A percentile compares a stretch with the other conserved stretches of the same genome.
Conservation (phyloP, 148 eudicot genomes). For the Amaranthus hypochondriacus region DNA sequence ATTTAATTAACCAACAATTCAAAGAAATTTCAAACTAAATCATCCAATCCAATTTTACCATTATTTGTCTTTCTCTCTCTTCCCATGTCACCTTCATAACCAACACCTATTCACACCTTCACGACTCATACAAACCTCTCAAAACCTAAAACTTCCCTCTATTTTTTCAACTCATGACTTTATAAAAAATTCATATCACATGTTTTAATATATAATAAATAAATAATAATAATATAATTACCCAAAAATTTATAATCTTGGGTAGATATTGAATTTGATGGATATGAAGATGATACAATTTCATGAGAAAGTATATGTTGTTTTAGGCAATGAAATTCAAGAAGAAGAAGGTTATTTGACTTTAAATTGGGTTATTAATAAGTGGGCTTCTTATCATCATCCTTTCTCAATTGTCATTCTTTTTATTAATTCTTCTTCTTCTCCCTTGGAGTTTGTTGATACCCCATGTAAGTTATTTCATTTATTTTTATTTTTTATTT, state of each 20-base stretch:
- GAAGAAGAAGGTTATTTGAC: conserved; percentile 54
- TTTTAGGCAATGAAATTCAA: conserved; percentile 46
- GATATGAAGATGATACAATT: conserved; percentile 11
- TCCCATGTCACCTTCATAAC: not conserved
- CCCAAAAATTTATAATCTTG: too few species aligned
- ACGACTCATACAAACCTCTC: not conserved
- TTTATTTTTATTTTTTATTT: not conserved
- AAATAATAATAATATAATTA: not conserved
- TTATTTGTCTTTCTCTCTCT: not conserved
- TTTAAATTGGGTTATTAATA: conserved; percentile 57
- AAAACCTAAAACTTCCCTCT: not conserved
- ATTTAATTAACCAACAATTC: not conserved
- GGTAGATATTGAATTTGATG: too few species aligned
- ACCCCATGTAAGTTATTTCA: conserved; percentile 55
- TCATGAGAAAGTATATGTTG: conserved; percentile 66
- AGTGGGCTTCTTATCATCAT: conserved; percentile 41
- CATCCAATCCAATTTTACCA: not conserved
- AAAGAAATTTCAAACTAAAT: conserved; percentile 12
- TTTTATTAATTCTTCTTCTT: conserved; percentile 30
- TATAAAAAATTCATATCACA: not conserved
- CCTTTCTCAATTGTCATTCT: conserved; percentile 53
- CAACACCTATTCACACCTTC: not conserved
- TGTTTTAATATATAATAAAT: not conserved
- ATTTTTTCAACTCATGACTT: not conserved
- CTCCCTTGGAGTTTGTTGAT: conserved; percentile 38